Evolutionary conservation across 2,329 filamentous ascomycete species (phyloP).

Genomic region (Talaromyces albobiverticillius): DNA sequence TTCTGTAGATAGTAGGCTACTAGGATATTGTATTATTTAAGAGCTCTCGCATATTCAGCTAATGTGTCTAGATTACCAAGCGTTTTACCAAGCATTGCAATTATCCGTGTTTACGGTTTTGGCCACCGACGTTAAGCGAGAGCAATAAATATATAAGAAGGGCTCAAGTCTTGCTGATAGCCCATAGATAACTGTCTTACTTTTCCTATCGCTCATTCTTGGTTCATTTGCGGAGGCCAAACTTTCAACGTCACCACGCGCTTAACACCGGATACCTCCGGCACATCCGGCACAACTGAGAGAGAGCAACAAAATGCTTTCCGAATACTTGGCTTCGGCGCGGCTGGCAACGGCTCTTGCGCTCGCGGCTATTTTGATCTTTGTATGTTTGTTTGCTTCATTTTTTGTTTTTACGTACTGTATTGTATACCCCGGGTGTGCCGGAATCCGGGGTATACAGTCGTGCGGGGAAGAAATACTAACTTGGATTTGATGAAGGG

Average conservation of each 20-base stretch:
- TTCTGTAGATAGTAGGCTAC: background rate
- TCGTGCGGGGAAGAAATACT: background rate
- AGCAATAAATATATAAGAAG: background rate
- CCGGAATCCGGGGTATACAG: background rate
- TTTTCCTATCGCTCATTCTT: background rate
- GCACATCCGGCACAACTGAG: background rate
- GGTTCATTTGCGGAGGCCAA: background rate
- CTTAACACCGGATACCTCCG: conserved; percentile 6
- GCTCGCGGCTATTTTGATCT: background rate
- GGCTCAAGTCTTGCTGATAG: background rate
- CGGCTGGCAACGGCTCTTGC: conserved; percentile 10
- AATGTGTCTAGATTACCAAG: no score
- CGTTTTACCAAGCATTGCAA: no score
- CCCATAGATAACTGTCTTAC: background rate
- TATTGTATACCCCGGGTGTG: no score
- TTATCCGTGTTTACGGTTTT: no score
- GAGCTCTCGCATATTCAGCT: no score
- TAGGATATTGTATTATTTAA: no score
- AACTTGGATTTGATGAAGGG: conserved; percentile 17
- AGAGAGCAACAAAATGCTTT: conserved; percentile 6
- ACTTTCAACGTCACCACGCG: background rate
- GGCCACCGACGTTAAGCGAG: background rate
- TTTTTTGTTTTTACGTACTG: no score
- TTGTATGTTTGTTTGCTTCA: conserved; percentile 2
- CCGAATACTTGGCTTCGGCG: conserved; percentile 7